Evolutionary conservation across 768 basidiomycete species (phyloP), one percentile per base, ranked within the genome.

Genomic region (Boletus pseudopeckii): DNA sequence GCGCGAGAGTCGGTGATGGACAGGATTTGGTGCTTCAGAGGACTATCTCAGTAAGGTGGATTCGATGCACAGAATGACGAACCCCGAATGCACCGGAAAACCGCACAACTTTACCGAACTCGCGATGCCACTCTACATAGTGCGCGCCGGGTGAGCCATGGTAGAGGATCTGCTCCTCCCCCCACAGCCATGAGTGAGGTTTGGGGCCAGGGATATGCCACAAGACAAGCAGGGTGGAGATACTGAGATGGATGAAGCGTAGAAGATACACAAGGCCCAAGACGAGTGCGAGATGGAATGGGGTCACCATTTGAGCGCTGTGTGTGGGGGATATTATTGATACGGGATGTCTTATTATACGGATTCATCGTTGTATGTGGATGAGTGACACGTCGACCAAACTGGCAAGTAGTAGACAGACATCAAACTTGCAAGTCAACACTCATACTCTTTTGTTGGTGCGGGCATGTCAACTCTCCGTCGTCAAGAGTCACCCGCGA

Each of bases 31-130:
- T 80, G 80, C 82, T 85, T 58, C 32, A 48, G 43, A 26, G 36
- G 47, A n/a, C 34, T 9, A 9, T 40, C 32, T 67, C 38, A 58
- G 53, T 30, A 45, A 48, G 26, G 62, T 52, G 45, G 44, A 33
- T 22, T 22, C 33, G 28, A 52, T 18, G 54, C 37, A 50, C 45
- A 26, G 22, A 37, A 30, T 47, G 56, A 52, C 45, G 41, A 63
- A 85, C 84, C 36, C 83, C 82, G 32, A 82, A 77, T 30, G 80
- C 80, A 15, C 84, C 82, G 7, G 74, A 73, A 57, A 85, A 83
- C 48, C 71, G 75, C 37, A 84, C 74, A 7, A 84, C 72, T 32
- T 75, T 79, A 17, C 84, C 84, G 50, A 76, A 86, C 48, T 69
- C 62, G 28, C 63, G 68, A 50, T 81, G 79, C 83, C 83, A 86